phyloP scores from a whole-genome alignment of 345 rosid genomes.

The Draba incana region DNA sequence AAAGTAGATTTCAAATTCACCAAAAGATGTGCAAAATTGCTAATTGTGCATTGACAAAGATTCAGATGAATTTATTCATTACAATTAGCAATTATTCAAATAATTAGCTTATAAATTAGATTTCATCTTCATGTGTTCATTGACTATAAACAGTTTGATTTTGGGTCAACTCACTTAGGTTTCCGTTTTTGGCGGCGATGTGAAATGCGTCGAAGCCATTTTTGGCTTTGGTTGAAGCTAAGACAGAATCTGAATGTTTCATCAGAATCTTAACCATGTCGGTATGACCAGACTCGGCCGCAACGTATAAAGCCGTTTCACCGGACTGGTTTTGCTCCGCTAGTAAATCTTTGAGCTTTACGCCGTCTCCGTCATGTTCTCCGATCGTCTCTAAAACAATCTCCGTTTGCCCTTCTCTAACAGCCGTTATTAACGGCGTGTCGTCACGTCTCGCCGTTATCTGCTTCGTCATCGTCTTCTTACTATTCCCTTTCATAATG shows the following conservation, averaged over 20 bases:
- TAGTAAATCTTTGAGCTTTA: conserved; percentile 54
- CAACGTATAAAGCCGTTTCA: conserved; percentile 83
- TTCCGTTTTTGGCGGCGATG: conserved; percentile 85
- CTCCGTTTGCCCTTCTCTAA: conserved; percentile 63
- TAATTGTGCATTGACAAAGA: background rate
- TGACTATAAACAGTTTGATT: background rate
- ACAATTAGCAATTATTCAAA: too few relatives aligned
- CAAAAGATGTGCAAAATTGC: background rate
- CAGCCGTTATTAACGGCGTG: conserved; percentile 63
- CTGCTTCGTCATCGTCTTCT: conserved; percentile 73
- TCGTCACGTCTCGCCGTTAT: conserved; percentile 76
- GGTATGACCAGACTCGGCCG: conserved; percentile 68
- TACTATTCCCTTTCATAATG: conserved; percentile 30
- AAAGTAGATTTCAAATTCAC: background rate
- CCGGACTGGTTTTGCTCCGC: conserved; percentile 81
- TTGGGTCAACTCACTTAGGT: conserved; percentile 55
- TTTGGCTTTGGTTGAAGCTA: conserved; percentile 72
- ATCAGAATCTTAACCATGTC: conserved; percentile 71
- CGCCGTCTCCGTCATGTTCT: conserved; percentile 44
- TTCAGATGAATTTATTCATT: too few relatives aligned
- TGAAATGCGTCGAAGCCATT: conserved; percentile 91
- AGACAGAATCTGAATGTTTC: conserved; percentile 53
- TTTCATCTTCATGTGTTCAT: background rate
- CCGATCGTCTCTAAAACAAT: conserved; percentile 52
- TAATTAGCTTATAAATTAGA: too few relatives aligned